Conservation (phyloP, 139 green algal species). For the Tetraselmis striata region DNA sequence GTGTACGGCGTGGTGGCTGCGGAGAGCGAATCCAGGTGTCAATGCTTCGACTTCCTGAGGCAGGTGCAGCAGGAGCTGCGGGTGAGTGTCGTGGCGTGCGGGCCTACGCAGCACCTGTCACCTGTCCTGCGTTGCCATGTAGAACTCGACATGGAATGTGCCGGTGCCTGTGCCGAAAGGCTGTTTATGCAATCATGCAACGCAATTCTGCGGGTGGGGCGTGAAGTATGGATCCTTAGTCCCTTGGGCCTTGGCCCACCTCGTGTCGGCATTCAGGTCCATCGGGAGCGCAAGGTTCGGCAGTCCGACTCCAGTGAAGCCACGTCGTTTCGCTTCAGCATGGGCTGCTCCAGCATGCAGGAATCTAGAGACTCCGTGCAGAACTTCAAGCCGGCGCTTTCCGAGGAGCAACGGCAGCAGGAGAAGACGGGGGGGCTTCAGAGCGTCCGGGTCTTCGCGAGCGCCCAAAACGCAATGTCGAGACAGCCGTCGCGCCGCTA, state of each 20-base stretch:
- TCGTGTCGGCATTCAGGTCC: background rate
- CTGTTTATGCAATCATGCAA: too few relatives aligned
- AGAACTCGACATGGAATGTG: too few relatives aligned
- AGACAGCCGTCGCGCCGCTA: background rate
- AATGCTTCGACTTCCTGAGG: background rate
- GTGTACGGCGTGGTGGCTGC: background rate
- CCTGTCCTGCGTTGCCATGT: too few relatives aligned
- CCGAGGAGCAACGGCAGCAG: background rate
- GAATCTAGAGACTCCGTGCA: background rate
- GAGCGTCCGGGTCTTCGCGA: background rate
- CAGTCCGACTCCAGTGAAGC: background rate
- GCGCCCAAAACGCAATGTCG: too few relatives aligned
- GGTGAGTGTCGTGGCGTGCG: background rate
- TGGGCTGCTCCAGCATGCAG: background rate
- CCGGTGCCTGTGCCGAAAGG: too few relatives aligned
- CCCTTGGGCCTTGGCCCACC: background rate
- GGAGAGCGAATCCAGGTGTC: background rate
- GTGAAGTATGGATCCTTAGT: background rate
- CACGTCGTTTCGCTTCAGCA: background rate
- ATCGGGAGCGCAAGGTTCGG: background rate
- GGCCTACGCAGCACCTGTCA: background rate
- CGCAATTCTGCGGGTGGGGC: background rate
- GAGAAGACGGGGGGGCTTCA: background rate
- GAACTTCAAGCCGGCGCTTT: too few relatives aligned
- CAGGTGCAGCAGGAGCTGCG: background rate